Evolutionary conservation across 345 rosid species (phyloP).

Genomic region (Aquilaria malaccensis): DNA sequence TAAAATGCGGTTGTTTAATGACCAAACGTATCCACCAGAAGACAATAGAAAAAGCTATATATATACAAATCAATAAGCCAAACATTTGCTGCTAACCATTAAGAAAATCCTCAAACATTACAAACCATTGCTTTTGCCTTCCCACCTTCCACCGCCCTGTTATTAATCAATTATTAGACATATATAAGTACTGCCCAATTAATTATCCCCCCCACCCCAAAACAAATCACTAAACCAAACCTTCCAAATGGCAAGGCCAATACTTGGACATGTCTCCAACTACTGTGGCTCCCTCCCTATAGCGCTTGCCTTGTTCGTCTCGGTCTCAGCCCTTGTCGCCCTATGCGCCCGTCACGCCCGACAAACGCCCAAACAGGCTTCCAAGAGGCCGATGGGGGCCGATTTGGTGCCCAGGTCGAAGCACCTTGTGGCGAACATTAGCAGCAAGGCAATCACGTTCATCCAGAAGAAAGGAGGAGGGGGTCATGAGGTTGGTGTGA

Average conservation of each 20-base stretch:
- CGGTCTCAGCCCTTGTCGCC: constrained; percentile 2
- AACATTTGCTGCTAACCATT: no score
- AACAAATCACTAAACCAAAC: no score
- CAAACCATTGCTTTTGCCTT: no score
- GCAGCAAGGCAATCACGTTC: constrained; percentile 47
- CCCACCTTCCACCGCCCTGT: no score
- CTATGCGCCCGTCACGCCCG: constrained; percentile 4
- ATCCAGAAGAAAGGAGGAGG: constrained; percentile 24
- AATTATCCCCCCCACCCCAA: no score
- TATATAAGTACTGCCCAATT: no score
- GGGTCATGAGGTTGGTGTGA: constrained; percentile 8
- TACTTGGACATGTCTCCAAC: background rate
- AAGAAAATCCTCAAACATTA: no score
- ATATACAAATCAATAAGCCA: no score
- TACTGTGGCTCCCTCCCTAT: background rate
- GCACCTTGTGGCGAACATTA: constrained; percentile 39
- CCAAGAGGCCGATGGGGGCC: background rate
- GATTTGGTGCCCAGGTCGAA: constrained; percentile 33
- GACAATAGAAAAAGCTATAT: no score
- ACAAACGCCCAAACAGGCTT: background rate
- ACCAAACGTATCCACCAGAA: no score
- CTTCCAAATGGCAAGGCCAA: constrained; percentile 2
- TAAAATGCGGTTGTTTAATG: no score
- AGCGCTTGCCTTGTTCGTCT: constrained; percentile 1
- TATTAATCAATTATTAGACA: no score